Conservation (phyloP, 169 alveolate genomes). For the Plasmodium reichenowi region DNA sequence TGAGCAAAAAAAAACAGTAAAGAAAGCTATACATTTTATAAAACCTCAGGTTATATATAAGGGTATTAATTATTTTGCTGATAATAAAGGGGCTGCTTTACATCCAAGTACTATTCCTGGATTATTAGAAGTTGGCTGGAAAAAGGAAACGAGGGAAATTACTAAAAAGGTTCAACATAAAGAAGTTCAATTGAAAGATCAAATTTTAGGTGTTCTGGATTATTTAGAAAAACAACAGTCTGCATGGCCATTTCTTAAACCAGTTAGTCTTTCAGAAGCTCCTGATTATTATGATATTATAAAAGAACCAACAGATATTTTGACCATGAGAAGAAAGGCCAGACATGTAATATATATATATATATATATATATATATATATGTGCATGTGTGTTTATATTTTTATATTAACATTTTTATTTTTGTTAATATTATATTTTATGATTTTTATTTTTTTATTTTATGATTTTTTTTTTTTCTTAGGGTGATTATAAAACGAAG, state of each 20-base stretch:
- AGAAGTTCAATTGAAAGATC: constrained; percentile 86
- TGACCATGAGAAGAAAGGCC: constrained; percentile 93
- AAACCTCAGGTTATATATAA: constrained; percentile 88
- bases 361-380: not conserved
- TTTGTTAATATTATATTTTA: not conserved
- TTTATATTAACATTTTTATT: not conserved
- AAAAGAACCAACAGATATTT: constrained; percentile 96
- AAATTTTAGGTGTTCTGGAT: constrained; percentile 86
- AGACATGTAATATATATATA: constrained; percentile 73
- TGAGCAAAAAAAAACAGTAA: constrained; percentile 92
- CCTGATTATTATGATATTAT: constrained; percentile 98
- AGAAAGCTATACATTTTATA: constrained; percentile 88
- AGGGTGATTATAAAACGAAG: constrained; percentile 93
- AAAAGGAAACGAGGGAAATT: constrained; percentile 79
- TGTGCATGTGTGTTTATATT: too few relatives aligned
- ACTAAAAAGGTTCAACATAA: constrained; percentile 71
- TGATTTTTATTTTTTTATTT: not conserved
- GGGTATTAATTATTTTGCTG: constrained; percentile 86
- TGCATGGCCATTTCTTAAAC: constrained; percentile 96
- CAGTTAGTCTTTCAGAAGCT: constrained; percentile 96
- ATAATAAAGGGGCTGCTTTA: constrained; percentile 74
- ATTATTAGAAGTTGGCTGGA: constrained; percentile 94
- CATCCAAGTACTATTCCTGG: constrained; percentile 93
- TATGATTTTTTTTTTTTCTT: constrained; percentile 12
- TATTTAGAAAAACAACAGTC: constrained; percentile 89